Conservation (phyloP, 1,284 basidiomycete genomes). For the Ceraceosorus guamensis region DNA sequence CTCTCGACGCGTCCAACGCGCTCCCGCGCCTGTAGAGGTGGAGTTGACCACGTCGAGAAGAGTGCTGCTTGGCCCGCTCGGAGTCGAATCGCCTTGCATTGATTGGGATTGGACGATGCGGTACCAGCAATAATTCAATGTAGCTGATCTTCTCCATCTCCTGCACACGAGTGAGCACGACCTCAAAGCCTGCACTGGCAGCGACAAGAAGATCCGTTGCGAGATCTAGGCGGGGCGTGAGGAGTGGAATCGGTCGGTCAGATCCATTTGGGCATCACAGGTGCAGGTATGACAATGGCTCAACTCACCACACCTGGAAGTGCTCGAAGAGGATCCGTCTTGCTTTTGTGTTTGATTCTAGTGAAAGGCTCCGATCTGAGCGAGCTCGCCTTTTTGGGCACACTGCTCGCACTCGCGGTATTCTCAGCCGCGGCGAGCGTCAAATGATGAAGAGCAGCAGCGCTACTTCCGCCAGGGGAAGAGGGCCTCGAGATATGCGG, state of each 20-base stretch:
- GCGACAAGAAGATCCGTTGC: conserved; percentile 42
- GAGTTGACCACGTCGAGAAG: conserved; percentile 7
- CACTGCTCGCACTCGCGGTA: not conserved
- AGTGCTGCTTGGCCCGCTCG: too few species aligned
- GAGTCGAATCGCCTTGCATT: not conserved
- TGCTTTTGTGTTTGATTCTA: conserved; percentile 12
- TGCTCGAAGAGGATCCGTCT: conserved; percentile 31
- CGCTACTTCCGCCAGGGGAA: not conserved
- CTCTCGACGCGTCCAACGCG: conserved; percentile 39
- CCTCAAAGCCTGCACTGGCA: conserved; percentile 24
- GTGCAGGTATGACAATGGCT: too few species aligned
- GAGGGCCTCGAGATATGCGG: conserved; percentile 9
- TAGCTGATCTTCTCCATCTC: conserved; percentile 35
- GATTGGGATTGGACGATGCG: conserved; percentile 15
- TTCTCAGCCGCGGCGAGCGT: not conserved
- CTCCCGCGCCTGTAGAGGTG: conserved; percentile 20
- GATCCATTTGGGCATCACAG: too few species aligned
- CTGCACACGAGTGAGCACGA: conserved; percentile 29
- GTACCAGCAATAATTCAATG: conserved; percentile 43
- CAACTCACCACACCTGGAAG: conserved; percentile 22
- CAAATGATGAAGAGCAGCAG: not conserved
- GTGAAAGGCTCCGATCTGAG: not conserved
- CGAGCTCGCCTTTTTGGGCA: conserved; percentile 3
- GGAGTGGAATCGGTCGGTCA: too few species aligned
- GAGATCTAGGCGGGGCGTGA: conserved; percentile 21